A percentile compares a stretch with the other conserved stretches of the same genome.
phyloP scores from a whole-genome alignment of 495 filamentous ascomycete genomes.

The Annulohypoxylon stygium region DNA sequence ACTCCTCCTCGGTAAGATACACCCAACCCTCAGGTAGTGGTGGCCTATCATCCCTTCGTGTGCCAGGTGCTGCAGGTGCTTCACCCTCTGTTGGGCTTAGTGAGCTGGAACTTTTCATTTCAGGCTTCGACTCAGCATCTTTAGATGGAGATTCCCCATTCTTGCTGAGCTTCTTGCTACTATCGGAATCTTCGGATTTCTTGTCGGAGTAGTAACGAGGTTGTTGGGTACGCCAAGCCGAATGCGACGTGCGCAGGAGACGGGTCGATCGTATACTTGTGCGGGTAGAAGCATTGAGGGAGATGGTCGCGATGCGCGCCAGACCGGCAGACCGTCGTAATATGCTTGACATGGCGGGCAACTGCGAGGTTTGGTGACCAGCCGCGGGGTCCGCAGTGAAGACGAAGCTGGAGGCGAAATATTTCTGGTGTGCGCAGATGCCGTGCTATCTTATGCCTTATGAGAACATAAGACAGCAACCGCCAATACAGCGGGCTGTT shows the following conservation, averaged over 20 bases:
- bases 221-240: constrained; percentile 62
- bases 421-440: constrained; percentile 25
- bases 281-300: constrained; percentile 61
- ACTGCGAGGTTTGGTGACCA: constrained; percentile 34
- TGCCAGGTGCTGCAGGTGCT: constrained; percentile 3
- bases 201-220: constrained; percentile 70
- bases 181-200: constrained; percentile 48
- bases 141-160: constrained; percentile 27
- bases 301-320: constrained; percentile 70
- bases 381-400: constrained; percentile 17
- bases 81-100: constrained; percentile 44
- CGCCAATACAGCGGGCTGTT: constrained; percentile 22
- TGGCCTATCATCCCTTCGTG: constrained; percentile 1
- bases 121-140: constrained; percentile 28
- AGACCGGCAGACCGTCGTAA: constrained; percentile 75
- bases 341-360: constrained; percentile 72
- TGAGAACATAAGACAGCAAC: constrained; percentile 28
- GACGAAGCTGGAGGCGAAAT: neutral
- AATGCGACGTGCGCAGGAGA: constrained; percentile 56
- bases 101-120: constrained; percentile 43
- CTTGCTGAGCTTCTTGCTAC: neutral
- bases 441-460: constrained; percentile 43
- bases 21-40: constrained; percentile 56
- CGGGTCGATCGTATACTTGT: constrained; percentile 55
- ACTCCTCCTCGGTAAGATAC: constrained; percentile 50